A percentile compares a stretch with the other conserved stretches of the same genome.
Evolutionary conservation across 129 eudicot species (phyloP).

Genomic region (Flaveria ramosissima): DNA sequence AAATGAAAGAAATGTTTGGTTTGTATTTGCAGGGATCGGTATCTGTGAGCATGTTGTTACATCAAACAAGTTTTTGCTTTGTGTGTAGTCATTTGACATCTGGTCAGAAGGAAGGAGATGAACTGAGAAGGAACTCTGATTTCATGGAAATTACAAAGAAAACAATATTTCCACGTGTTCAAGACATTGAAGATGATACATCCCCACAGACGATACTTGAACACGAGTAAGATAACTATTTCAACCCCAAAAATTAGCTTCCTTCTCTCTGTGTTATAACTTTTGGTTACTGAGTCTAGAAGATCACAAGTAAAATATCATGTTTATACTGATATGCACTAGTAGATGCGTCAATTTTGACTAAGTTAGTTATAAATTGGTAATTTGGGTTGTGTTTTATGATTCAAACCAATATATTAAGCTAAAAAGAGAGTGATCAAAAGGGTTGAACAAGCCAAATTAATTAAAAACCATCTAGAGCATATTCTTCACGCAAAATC

Average conservation of each 20-base stretch:
- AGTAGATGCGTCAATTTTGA: neutral
- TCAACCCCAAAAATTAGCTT: neutral
- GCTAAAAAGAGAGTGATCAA: neutral
- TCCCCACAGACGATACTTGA: constrained; percentile 84
- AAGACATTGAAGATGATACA: constrained; percentile 57
- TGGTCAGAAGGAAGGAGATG: constrained; percentile 92
- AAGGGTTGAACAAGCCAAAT: neutral
- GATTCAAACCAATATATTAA: neutral
- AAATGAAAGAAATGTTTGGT: neutral
- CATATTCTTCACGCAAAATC: neutral
- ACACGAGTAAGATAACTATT: constrained; percentile 70
- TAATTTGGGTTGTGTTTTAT: neutral
- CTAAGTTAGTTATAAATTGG: neutral
- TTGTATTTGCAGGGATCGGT: constrained; percentile 80
- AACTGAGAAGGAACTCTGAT: constrained; percentile 84
- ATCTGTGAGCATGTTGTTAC: constrained; percentile 86
- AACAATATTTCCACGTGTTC: constrained; percentile 87
- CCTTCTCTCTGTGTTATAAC: too few relatives aligned
- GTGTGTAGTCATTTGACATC: constrained; percentile 93
- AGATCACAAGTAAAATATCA: too few relatives aligned
- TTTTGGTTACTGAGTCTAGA: too few relatives aligned
- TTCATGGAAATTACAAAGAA: constrained; percentile 87
- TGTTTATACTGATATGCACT: too few relatives aligned
- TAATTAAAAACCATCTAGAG: neutral
- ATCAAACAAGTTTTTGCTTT: constrained; percentile 94